Base-by-base conservation (phyloP, 768 basidiomycete species). In the Mycena rosella region DNA sequence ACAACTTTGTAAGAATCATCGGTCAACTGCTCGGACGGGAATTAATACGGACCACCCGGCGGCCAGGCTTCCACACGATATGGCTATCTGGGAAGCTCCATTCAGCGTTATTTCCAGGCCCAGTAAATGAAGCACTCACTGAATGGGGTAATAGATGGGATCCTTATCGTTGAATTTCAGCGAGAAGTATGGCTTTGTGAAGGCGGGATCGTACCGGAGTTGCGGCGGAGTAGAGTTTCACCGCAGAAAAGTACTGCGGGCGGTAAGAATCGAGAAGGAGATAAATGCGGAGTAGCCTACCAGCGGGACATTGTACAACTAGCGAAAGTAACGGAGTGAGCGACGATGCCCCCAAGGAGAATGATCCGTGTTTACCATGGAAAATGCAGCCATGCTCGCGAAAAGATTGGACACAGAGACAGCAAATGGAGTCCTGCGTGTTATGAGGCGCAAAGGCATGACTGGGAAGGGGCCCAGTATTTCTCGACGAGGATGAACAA, bases 91-190 rank as follows among this genome's bases (percentile, higher is more conserved):
- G 22, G 45, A 59, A 74, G 54, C 55, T 60, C 65, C 70, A 65
- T 72, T 67, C 62, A 69, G 63, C 61, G 72, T 63, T 55, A 70
- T 72, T 69, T 44, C 63, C 60, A 71, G 45, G 69, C 55, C 29
- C 61, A 60, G 63, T 29, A 69, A 36, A 54, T 38, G 48, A 53
- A 47, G 36, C 22, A 72, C 89, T 78, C 80, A 95, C 92, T 38
- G 94, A 95, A 80, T 97, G 96, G 26, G 96, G 96, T 40, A 99
- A 80, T 24, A 99, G 81, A 81, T 96, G 96, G 30, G 93, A 82
- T 30, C 94, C 93, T 94, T 72, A 71, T 65, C 68, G 45, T 51
- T 70, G 44, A 71, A 36, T 62, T 65, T 72, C 47, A 73, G 56
- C 40, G 60, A 26, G 40, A 29, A 42, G 22, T 7, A 49, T 51